Conservation (phyloP, 495 filamentous ascomycete species). For the Penicillium parvum region DNA sequence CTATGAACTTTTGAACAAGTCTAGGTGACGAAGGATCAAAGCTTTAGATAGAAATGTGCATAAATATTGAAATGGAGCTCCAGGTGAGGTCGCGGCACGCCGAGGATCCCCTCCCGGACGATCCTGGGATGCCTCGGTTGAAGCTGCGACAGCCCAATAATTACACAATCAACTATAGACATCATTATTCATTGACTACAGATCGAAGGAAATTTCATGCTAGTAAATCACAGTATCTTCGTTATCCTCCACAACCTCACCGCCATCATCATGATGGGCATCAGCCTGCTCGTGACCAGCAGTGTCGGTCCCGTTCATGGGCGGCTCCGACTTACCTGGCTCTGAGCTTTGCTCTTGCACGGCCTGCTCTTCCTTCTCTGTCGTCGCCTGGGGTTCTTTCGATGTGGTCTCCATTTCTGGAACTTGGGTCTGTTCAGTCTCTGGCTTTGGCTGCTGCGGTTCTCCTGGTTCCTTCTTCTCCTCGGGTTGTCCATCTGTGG, state of each 20-base stretch:
- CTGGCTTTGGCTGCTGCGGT: slow-evolving; percentile 7
- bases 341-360: slow-evolving; percentile 21
- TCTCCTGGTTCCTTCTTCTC: slow-evolving; percentile 9
- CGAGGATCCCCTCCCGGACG: slow-evolving; percentile 3
- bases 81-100: neutral
- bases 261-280: slow-evolving; percentile 51
- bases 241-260: slow-evolving; percentile 69
- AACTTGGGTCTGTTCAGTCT: slow-evolving; percentile 9
- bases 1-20: neutral
- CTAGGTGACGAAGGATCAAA: too few relatives aligned
- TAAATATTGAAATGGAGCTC: neutral
- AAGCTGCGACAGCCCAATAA: slow-evolving; percentile 1
- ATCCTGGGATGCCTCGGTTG: slow-evolving; percentile 10
- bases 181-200: too few relatives aligned
- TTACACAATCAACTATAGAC: too few relatives aligned
- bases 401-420: slow-evolving; percentile 13
- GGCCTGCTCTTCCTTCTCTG: slow-evolving; percentile 26
- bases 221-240: slow-evolving; percentile 88
- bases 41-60: too few relatives aligned
- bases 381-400: slow-evolving; percentile 17
- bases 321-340: slow-evolving; percentile 10
- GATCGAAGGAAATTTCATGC: too few relatives aligned
- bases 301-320: slow-evolving; percentile 16
- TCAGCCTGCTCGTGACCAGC: slow-evolving; percentile 21
- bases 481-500: slow-evolving; percentile 7